A percentile compares a stretch with the other conserved stretches of the same genome.
Conservation (phyloP, 257 asterid genomes). For the Solanum clarkiae region DNA sequence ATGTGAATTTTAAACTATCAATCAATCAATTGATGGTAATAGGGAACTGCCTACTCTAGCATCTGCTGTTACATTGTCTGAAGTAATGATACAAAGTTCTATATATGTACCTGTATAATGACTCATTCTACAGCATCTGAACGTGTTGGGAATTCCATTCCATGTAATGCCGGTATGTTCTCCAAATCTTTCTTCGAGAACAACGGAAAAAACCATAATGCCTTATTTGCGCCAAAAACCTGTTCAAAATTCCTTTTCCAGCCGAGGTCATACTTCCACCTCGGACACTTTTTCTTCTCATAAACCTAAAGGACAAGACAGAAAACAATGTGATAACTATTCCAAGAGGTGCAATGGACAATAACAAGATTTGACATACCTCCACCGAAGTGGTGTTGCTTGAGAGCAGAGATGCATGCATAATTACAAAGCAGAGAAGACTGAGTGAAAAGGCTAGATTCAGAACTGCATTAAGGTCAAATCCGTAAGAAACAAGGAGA, state of each 20-base stretch:
- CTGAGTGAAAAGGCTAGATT: conserved; percentile 82
- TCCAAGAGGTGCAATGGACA: neutral
- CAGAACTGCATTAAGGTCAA: conserved; percentile 82
- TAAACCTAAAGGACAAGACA: conserved; percentile 39
- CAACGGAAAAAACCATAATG: conserved; percentile 55
- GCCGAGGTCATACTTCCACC: conserved; percentile 73
- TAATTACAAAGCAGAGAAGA: conserved; percentile 71
- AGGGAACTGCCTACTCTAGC: neutral
- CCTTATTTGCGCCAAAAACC: conserved; percentile 67
- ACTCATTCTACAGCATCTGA: conserved; percentile 29
- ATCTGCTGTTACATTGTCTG: neutral
- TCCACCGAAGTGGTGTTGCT: conserved; percentile 86
- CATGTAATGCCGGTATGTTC: conserved; percentile 55
- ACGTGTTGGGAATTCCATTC: conserved; percentile 57
- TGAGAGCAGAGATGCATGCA: conserved; percentile 55
- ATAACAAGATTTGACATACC: conserved; percentile 24
- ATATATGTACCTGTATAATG: neutral
- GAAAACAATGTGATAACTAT: neutral
- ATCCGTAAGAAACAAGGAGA: conserved; percentile 49
- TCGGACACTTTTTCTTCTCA: conserved; percentile 45
- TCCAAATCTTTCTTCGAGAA: conserved; percentile 63
- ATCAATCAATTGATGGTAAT: neutral
- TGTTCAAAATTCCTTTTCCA: conserved; percentile 73
- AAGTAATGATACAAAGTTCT: neutral
- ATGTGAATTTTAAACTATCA: neutral